phyloP scores from a whole-genome alignment of 768 basidiomycete genomes.

The Xanthoconium stramineum region DNA sequence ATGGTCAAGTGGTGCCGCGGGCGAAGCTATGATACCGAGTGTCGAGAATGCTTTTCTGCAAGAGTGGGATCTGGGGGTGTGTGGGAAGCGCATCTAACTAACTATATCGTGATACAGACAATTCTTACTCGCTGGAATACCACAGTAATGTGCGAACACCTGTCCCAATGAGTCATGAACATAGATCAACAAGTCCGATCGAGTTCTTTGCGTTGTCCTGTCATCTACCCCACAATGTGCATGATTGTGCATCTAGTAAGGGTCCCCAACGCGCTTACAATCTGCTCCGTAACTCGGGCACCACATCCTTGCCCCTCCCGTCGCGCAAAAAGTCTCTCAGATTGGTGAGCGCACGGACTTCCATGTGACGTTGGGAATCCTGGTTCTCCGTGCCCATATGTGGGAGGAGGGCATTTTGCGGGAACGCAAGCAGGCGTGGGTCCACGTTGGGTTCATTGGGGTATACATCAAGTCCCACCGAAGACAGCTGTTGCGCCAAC shows the following conservation, averaged over 20 bases:
- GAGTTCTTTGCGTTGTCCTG: not conserved
- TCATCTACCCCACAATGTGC: not conserved
- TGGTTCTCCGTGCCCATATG: constrained; percentile 90
- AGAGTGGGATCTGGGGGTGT: not conserved
- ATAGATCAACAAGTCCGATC: too few species aligned
- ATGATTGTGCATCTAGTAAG: not conserved
- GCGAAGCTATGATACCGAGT: constrained; percentile 7
- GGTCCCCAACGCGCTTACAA: constrained; percentile 3
- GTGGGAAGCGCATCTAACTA: too few species aligned
- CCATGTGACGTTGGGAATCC: constrained; percentile 80
- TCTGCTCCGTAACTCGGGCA: constrained; percentile 47
- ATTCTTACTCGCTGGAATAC: not conserved
- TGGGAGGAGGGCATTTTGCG: constrained; percentile 80
- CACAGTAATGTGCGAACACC: too few species aligned
- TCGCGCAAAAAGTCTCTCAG: constrained; percentile 63
- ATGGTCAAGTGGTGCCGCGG: constrained; percentile 20
- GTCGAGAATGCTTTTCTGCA: not conserved
- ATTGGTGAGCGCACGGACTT: constrained; percentile 79
- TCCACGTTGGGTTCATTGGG: constrained; percentile 83
- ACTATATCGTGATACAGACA: not conserved
- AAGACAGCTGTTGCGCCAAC: not conserved
- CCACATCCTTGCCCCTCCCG: constrained; percentile 64
- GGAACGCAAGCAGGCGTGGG: constrained; percentile 71
- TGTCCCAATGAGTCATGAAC: too few species aligned
- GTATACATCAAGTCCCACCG: constrained; percentile 80